Percentiles rank a stretch among this genome's conserved stretches.
These are phyloP conservation scores for Phytophthora sp. DNA, from an alignment of 352 stramenopile genomes.

Conservation along the genomic window DNA sequence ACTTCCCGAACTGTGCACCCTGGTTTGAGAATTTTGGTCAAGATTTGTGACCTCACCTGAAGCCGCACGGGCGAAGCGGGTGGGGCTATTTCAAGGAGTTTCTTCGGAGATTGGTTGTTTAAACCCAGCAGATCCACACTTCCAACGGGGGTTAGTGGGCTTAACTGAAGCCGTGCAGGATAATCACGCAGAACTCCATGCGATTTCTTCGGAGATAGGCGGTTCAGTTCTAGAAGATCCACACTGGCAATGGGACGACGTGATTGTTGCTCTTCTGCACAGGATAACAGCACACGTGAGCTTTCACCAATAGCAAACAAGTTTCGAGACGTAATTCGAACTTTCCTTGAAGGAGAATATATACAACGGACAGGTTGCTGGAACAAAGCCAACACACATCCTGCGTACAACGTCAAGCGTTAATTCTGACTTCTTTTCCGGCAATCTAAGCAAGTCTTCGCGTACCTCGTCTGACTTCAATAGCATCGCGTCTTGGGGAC, in stretches of 20 bases:
- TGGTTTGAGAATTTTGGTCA: constrained; percentile 28
- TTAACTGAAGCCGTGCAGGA: constrained; percentile 10
- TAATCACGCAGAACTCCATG: constrained; percentile 7
- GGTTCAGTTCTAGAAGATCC: constrained; percentile 43
- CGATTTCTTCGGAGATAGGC: constrained; percentile 5
- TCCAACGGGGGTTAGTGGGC: constrained; percentile 5
- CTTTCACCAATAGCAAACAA: neutral
- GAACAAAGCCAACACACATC: constrained; percentile 31
- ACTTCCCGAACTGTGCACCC: constrained; percentile 41
- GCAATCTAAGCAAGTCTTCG: neutral
- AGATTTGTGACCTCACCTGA: constrained; percentile 3
- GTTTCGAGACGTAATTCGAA: neutral
- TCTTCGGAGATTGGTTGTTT: constrained; percentile 9
- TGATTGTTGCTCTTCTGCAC: constrained; percentile 7
- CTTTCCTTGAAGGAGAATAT: constrained; percentile 41
- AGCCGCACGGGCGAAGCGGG: constrained; percentile 11
- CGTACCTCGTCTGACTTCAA: constrained; percentile 36
- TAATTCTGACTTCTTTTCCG: neutral
- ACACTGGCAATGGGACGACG: constrained; percentile 19
- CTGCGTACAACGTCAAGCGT: constrained; percentile 9
- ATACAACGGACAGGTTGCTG: constrained; percentile 27
- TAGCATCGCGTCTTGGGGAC: constrained; percentile 29
- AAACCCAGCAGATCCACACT: constrained; percentile 45
- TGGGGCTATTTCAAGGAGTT: neutral
- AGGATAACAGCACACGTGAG: neutral